Base-by-base conservation (phyloP, 2,329 filamentous ascomycete genomes). In the Ophiocordyceps camponoti-saundersi region DNA sequence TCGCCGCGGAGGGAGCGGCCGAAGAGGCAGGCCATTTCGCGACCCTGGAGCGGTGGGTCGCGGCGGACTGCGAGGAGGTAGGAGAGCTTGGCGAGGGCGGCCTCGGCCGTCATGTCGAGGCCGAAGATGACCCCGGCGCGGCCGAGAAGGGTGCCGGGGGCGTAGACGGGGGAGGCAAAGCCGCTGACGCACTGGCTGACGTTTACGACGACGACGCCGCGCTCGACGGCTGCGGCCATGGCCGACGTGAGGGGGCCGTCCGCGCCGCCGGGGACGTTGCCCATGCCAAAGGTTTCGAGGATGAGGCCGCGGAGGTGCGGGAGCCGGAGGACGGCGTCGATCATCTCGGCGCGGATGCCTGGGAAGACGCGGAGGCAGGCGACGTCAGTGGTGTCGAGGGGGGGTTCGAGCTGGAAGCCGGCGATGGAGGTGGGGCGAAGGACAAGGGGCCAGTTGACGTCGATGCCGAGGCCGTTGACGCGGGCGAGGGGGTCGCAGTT, bases 281-380 rank as follows among this genome's bases (percentile, higher is more conserved):
- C 89, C 60, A 92, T 88, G 49, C 89, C 89, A 61, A 95, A 95
- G 0, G 88, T 95, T 65, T 95, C 88, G 42, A 95, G 74, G 39
- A 95, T 80, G 45, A 95, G 71, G 1, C 89, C 89, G 44, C 80
- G 78, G 15, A 95, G 71, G 44, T 79, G 79, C n/a, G 85, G 79
- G 30, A 88, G 68, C 42, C 75, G 75, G 49, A 95, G 70, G 16
- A 95, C 86, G 1, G 84, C 82, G 58, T 92, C 86, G 30, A 95
- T 75, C 85, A 95, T 93, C 59, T 88, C 82, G n/a, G 88, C 84
- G 61, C 85, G 85, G 65, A 95, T 93, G 30, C 89, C 89, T 0
- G 89, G 89, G 63, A 95, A 95, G 52, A 95, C 83, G 48, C 88
- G 82, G 56, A 95, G 70, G 60, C 87, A 92, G 20, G 88, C 87